Percentiles rank a stretch among this genome's conserved stretches.
Evolutionary conservation across 2,329 filamentous ascomycete genomes (phyloP).

Genomic region (Fusarium circinatum): DNA sequence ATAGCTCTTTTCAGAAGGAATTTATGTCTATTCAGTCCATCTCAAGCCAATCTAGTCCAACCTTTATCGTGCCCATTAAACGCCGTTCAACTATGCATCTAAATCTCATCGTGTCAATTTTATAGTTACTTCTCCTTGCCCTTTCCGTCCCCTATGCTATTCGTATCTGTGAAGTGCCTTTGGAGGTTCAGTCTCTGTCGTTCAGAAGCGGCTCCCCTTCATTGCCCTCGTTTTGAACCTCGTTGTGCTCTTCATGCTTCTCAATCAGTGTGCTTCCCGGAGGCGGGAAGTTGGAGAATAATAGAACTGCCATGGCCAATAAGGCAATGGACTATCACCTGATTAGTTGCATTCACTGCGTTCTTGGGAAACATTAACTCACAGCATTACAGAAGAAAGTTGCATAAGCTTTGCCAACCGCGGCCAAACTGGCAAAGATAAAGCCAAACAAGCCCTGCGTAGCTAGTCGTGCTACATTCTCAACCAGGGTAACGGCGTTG

Average conservation of each 20-base stretch:
- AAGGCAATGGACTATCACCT: slow-evolving; percentile 60
- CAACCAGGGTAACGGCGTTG: slow-evolving; percentile 74
- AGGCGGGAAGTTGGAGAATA: slow-evolving; percentile 57
- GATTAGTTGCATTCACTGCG: slow-evolving; percentile 5
- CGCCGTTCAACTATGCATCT: neutral
- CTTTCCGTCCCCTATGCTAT: no score
- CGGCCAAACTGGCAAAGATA: slow-evolving; percentile 71
- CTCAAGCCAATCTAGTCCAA: accelerated
- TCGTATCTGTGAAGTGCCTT: no score
- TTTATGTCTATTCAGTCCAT: neutral
- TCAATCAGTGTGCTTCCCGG: slow-evolving; percentile 51
- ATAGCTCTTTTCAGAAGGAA: neutral
- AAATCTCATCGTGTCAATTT: neutral
- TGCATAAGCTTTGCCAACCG: slow-evolving; percentile 66
- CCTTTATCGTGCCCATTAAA: neutral
- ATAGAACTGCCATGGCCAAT: slow-evolving; percentile 52
- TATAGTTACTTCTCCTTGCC: accelerated
- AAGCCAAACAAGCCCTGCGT: slow-evolving; percentile 75
- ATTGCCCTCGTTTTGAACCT: accelerated
- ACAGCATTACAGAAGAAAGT: slow-evolving; percentile 77
- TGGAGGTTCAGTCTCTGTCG: neutral
- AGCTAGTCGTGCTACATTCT: slow-evolving; percentile 72
- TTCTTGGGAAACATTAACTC: slow-evolving; percentile 23
- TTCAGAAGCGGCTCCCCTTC: slow-evolving; percentile 8
- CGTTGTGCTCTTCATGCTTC: slow-evolving; percentile 15